Evolutionary conservation across 1,284 basidiomycete genomes (phyloP).

Genomic region (Pisolithus thermaeus): DNA sequence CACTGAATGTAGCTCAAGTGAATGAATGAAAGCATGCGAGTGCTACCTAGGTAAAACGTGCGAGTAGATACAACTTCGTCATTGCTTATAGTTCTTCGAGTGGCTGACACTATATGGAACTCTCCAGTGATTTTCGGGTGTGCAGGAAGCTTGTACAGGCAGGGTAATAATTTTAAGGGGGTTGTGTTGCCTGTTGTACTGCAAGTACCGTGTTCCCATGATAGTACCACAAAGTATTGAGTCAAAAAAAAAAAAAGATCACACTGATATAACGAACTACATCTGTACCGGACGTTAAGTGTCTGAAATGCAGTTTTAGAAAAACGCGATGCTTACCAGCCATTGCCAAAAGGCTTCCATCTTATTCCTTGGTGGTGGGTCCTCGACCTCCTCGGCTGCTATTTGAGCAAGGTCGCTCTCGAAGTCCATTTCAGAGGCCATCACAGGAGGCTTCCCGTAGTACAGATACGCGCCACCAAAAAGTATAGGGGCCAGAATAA

Average conservation of each 20-base stretch:
- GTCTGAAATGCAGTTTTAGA: not conserved
- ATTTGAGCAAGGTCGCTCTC: slow-evolving; percentile 65
- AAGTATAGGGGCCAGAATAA: slow-evolving; percentile 71
- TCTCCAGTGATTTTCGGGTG: no score
- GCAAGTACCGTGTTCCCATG: no score
- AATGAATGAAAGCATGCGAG: no score
- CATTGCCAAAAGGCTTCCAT: slow-evolving; percentile 66
- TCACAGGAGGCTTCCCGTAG: slow-evolving; percentile 43
- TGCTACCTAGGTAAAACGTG: not conserved
- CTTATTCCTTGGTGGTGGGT: slow-evolving; percentile 64
- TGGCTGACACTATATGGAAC: no score
- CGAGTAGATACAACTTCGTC: no score
- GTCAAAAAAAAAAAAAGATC: not conserved
- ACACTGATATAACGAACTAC: not conserved
- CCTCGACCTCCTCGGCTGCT: slow-evolving; percentile 65
- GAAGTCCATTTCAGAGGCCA: slow-evolving; percentile 74
- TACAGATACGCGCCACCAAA: slow-evolving; percentile 56
- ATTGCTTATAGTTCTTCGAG: no score
- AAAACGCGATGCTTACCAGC: slow-evolving; percentile 45
- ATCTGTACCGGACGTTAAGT: slow-evolving; percentile 1
- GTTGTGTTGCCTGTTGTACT: not conserved
- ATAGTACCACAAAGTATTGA: not conserved
- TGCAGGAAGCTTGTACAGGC: no score
- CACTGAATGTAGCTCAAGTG: not conserved
- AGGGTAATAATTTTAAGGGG: not conserved